phyloP scores from a whole-genome alignment of 148 eudicot species.

The Heliamphora exappendiculata region DNA sequence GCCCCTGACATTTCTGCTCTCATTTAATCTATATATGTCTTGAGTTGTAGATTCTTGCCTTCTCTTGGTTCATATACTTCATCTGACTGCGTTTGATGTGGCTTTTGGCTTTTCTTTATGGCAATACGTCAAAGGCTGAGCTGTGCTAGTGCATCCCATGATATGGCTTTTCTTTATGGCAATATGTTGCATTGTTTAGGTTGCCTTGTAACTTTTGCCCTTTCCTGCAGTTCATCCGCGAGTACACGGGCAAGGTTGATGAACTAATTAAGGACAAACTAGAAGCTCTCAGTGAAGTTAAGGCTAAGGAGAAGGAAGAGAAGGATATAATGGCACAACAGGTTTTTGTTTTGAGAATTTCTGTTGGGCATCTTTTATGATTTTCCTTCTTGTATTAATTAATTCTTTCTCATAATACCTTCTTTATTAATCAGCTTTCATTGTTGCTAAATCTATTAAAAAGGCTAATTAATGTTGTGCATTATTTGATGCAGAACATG shows the following conservation, averaged over 20 bases:
- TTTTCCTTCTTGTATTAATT: not conserved
- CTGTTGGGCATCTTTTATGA: not conserved
- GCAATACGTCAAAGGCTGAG: not conserved
- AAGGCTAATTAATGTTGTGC: not conserved
- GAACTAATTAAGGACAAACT: constrained; percentile 82
- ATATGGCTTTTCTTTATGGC: not conserved
- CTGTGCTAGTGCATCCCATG: not conserved
- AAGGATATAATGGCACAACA: constrained; percentile 78
- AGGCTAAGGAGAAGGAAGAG: constrained; percentile 81
- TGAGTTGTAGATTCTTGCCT: no score
- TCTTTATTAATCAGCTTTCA: not conserved
- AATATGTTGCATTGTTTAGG: not conserved
- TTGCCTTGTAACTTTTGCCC: not conserved
- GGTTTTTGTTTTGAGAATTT: constrained; percentile 27
- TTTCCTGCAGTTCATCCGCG: constrained; percentile 71
- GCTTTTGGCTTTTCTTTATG: not conserved
- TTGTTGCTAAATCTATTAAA: not conserved
- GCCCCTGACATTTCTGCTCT: not conserved
- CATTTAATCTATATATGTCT: not conserved
- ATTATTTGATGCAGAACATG: constrained; percentile 61
- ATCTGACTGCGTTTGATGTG: not conserved
- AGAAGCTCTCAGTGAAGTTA: constrained; percentile 68
- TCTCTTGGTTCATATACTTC: not conserved
- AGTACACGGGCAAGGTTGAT: constrained; percentile 94
- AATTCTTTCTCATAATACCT: not conserved